A percentile compares a stretch with the other conserved stretches of the same genome.
phyloP scores from a whole-genome alignment of 2,329 filamentous ascomycete species.

The Fusarium brevicatenulatum region DNA sequence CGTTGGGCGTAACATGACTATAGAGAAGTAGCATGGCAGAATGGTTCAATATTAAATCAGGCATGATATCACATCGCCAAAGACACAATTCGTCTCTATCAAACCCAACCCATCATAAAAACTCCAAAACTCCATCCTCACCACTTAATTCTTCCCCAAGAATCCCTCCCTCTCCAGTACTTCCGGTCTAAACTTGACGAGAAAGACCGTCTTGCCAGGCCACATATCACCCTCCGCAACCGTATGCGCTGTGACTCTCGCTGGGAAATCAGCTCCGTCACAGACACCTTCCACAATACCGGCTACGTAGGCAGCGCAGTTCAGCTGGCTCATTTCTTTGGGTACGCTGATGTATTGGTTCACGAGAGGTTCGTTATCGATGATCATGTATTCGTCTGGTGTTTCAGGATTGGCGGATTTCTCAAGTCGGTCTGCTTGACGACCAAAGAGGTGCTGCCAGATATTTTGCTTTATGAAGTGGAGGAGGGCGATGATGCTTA shows the following conservation, averaged over 20 bases:
- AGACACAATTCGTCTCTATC: conserved; percentile 8
- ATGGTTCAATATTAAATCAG: conserved; percentile 12
- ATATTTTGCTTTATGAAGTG: conserved; percentile 95
- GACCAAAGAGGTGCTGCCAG: conserved; percentile 91
- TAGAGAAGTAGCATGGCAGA: not conserved
- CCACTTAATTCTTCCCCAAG: conserved; percentile 66
- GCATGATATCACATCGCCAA: conserved; percentile 18
- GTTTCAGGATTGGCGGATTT: conserved; percentile 84
- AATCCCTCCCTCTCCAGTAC: conserved; percentile 92
- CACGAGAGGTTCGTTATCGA: conserved; percentile 96
- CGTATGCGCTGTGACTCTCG: conserved; percentile 89
- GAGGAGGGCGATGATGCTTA: conserved; percentile 88
- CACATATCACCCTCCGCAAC: conserved; percentile 83
- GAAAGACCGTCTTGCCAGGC: conserved; percentile 94
- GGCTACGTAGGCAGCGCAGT: conserved; percentile 94
- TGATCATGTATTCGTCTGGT: conserved; percentile 98
- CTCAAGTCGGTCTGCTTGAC: conserved; percentile 91
- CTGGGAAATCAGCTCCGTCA: conserved; percentile 90
- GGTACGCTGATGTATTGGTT: conserved; percentile 95
- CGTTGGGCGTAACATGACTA: conserved; percentile 17
- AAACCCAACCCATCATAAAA: conserved; percentile 17
- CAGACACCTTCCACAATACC: conserved; percentile 96
- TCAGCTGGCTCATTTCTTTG: conserved; percentile 94
- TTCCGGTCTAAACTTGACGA: conserved; percentile 91
- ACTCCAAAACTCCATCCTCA: conserved; percentile 32